Percentiles rank a stretch among this genome's conserved stretches.
These are phyloP conservation scores for Trichocomaceae sp. DNA, from an alignment of 2,329 filamentous ascomycete genomes.

Conservation along the genomic window DNA sequence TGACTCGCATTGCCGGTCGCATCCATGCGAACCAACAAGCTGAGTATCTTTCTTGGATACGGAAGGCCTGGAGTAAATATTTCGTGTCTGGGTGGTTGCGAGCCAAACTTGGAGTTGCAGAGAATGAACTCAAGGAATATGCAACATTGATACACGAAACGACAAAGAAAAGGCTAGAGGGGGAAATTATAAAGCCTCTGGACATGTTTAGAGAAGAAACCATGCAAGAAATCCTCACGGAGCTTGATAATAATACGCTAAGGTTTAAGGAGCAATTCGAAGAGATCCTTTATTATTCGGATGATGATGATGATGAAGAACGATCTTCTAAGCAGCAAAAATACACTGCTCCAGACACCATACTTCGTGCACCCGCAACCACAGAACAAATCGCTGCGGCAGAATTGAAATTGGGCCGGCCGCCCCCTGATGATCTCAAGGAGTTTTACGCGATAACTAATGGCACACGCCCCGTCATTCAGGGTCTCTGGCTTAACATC, in stretches of 20 bases:
- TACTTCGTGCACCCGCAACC: slow-evolving; percentile 2
- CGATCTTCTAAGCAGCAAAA: not conserved
- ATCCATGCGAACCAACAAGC: slow-evolving; percentile 6
- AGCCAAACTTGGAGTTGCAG: not conserved
- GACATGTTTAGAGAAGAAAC: not conserved
- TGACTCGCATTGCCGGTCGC: slow-evolving; percentile 8
- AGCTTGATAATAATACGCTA: slow-evolving; percentile 1
- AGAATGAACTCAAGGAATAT: slow-evolving; percentile 1
- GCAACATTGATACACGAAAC: not conserved
- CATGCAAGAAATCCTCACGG: slow-evolving; percentile 5
- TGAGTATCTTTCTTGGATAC: not conserved
- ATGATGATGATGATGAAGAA: not conserved
- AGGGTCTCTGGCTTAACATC: not conserved
- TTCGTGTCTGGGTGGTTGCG: slow-evolving; percentile 8
- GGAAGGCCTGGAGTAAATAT: slow-evolving; percentile 5
- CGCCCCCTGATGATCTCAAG: slow-evolving; percentile 8
- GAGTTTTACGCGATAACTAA: slow-evolving; percentile 8
- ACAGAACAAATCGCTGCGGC: not conserved
- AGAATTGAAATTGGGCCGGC: not conserved
- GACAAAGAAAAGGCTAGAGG: slow-evolving; percentile 7
- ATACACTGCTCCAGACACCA: not conserved
- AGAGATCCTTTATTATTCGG: not conserved
- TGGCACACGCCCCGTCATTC: not conserved
- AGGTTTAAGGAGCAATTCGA: not conserved
- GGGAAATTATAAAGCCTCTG: not conserved